These are phyloP conservation scores for Lentinula detonsa DNA, from an alignment of 768 basidiomycete genomes.

Conservation along the genomic window DNA sequence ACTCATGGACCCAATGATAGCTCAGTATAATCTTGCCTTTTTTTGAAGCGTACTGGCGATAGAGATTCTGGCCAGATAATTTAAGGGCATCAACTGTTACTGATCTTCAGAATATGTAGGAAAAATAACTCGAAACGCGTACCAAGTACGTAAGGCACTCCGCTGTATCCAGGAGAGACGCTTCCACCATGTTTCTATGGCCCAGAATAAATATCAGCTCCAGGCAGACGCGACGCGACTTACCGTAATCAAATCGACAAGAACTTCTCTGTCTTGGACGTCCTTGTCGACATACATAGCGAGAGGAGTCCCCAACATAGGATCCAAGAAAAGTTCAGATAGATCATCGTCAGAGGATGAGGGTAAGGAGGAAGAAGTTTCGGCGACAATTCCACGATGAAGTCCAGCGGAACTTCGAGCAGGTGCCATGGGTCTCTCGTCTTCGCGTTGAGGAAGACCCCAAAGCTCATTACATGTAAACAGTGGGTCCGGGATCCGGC, in stretches of 20 bases:
- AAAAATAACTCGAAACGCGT: constrained; percentile 18
- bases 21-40: constrained; percentile 75
- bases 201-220: neutral
- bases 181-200: constrained; percentile 72
- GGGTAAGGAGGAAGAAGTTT: constrained; percentile 29
- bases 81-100: constrained; percentile 69
- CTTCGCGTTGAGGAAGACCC: neutral
- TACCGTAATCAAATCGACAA: constrained; percentile 64
- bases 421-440: constrained; percentile 73
- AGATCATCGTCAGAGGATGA: constrained; percentile 4
- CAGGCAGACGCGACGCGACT: constrained; percentile 22
- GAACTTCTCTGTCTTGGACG: constrained; percentile 58
- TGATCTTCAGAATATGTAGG: neutral
- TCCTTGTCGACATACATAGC: constrained; percentile 78
- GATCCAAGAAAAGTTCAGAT: constrained; percentile 68
- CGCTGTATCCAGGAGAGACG: constrained; percentile 70
- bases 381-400: constrained; percentile 20
- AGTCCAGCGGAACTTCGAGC: constrained; percentile 55
- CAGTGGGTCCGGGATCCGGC: neutral
- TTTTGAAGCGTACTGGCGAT: constrained; percentile 72
- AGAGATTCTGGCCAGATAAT: constrained; percentile 75
- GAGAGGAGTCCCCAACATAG: constrained; percentile 74
- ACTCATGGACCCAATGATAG: constrained; percentile 72
- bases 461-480: neutral
- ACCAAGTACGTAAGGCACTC: constrained; percentile 78